phyloP scores from a whole-genome alignment of 2,329 filamentous ascomycete genomes.

The Aureobasidium sp. region DNA sequence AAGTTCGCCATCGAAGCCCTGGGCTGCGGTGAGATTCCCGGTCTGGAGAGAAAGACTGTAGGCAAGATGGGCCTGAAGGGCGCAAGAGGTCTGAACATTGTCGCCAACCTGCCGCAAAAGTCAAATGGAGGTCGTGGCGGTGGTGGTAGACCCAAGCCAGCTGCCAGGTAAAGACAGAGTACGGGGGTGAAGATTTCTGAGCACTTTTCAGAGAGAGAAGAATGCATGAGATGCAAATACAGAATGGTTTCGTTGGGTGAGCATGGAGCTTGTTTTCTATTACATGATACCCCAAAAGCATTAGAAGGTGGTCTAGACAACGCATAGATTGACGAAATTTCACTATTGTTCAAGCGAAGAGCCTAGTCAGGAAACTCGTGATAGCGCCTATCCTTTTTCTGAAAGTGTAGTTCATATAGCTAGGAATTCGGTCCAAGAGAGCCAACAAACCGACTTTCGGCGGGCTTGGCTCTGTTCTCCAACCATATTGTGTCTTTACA shows the following conservation, averaged over 20 bases:
- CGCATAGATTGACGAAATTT: not conserved
- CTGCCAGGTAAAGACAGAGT: not conserved
- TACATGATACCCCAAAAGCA: constrained; percentile 9
- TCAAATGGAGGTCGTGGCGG: constrained; percentile 2
- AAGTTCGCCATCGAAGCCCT: constrained; percentile 35
- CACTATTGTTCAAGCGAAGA: not conserved
- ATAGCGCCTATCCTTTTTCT: too few relatives aligned
- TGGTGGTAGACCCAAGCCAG: not conserved
- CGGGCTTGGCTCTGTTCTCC: too few relatives aligned
- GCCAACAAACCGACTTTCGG: too few relatives aligned
- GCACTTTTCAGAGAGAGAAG: not conserved
- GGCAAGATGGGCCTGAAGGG: constrained; percentile 45
- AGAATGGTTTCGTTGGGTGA: not conserved
- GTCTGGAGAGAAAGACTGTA: constrained; percentile 39
- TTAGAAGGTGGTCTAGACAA: not conserved
- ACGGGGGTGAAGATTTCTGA: not conserved
- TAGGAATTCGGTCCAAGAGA: too few relatives aligned
- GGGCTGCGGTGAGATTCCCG: constrained; percentile 39
- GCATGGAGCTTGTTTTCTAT: not conserved
- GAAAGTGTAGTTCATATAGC: too few relatives aligned
- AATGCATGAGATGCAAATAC: not conserved
- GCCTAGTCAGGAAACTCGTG: too few relatives aligned
- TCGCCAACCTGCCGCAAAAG: constrained; percentile 6
- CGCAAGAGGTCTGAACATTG: constrained; percentile 31
- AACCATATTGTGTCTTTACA: too few relatives aligned